Conservation (phyloP, 1,284 basidiomycete species). For the Boletus semigastroideus region DNA sequence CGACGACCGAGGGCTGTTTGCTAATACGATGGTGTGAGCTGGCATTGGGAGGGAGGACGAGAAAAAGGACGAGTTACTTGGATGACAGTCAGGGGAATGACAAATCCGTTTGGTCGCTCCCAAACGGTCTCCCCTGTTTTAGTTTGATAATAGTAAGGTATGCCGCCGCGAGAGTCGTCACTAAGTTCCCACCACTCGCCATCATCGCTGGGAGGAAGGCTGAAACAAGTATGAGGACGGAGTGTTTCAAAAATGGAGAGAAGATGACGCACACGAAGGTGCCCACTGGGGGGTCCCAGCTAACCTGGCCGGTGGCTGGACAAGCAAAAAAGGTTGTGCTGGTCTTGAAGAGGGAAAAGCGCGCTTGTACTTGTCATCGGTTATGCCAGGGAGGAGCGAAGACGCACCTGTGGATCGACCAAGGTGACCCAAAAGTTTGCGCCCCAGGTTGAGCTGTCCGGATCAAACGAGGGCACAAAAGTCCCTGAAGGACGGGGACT, state of each 20-base stretch:
- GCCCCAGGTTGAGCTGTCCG: constrained; percentile 51
- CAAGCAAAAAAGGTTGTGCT: constrained; percentile 88
- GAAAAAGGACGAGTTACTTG: constrained; percentile 49
- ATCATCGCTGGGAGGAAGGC: constrained; percentile 77
- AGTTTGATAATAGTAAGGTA: constrained; percentile 93
- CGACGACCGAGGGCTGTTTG: constrained; percentile 74
- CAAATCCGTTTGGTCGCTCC: constrained; percentile 82
- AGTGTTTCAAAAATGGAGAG: constrained; percentile 15
- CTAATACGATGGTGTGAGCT: constrained; percentile 38
- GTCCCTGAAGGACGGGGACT: constrained; percentile 33
- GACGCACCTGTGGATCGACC: constrained; percentile 73
- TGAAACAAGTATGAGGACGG: constrained; percentile 30
- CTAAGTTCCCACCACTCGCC: constrained; percentile 96
- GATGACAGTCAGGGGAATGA: constrained; percentile 87
- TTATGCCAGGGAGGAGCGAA: constrained; percentile 2
- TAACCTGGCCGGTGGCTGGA: constrained; percentile 87
- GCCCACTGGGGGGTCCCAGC: constrained; percentile 90
- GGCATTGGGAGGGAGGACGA: neutral
- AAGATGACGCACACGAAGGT: constrained; percentile 71
- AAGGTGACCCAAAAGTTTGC: constrained; percentile 87
- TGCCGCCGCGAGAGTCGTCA: constrained; percentile 73
- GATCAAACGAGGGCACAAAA: constrained; percentile 20
- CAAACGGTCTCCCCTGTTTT: constrained; percentile 85
- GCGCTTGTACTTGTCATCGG: constrained; percentile 11
- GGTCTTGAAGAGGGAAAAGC: constrained; percentile 46